Base-by-base conservation (phyloP, 2,329 filamentous ascomycete genomes). In the Xylariaceae sp. region DNA sequence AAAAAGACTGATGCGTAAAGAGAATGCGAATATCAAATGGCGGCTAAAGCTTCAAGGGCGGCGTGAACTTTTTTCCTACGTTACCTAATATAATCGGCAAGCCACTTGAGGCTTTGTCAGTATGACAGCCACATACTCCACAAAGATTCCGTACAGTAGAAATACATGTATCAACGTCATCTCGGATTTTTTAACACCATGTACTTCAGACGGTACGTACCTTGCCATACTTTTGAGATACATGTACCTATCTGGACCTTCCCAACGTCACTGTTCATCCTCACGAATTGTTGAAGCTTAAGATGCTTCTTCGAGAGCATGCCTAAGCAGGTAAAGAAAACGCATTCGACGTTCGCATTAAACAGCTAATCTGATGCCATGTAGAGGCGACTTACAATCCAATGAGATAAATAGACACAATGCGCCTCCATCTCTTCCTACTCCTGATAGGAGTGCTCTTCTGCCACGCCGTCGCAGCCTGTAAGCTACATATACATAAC, bases 381-480 rank as follows among this genome's bases (percentile, higher is more conserved):
- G 7, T 19, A 26, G 14, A 16, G n/a, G 20, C 6, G 23, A 2
- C 14, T 20, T 14, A 16, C 14, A 20, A 29, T 32, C 55, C 32
- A 16, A 21, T 41, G 37, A 62, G 50, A 44, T 44, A 62, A 49
- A 44, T 44, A 51, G 54, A 52, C 23, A 72, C 68, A 69, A 65
- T 66, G 49, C 66, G 64, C 32, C 56, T 69, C 23, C 59, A 63
- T 12, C 20, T 69, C 44, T 54, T 68, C 43, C 54, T 73, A 7
- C 63, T 73, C 52, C 51, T 73, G 23, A 32, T 71, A 46, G 69
- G 68, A 45, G 59, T 62, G 9, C 56, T 74, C n/a, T 53, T 66
- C 32, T 71, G 69, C 12, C 57, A 72, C 18, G 67, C 62, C 3
- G 62, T 64, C 20, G 80, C 81, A 65, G 67, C 72, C 37, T 77